Evolutionary conservation across 75 land plant genomes (phyloP).

Genomic region (Sequoia sempervirens): DNA sequence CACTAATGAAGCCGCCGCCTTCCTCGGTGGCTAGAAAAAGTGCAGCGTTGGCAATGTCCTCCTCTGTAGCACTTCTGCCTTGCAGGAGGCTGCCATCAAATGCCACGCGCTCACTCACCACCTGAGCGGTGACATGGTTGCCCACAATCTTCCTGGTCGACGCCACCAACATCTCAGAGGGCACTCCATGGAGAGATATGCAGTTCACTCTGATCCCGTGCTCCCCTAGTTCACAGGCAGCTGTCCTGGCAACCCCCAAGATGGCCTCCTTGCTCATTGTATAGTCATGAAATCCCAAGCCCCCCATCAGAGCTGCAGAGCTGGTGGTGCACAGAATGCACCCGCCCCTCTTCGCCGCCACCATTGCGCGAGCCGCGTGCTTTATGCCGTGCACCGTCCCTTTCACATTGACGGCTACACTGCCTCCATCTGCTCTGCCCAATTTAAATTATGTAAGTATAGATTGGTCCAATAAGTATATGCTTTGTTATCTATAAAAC

Average conservation of each 20-base stretch:
- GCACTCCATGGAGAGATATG: conserved; percentile 52
- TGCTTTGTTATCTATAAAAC: too few species aligned
- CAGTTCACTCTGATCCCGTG: conserved; percentile 64
- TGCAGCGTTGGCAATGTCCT: conserved; percentile 33
- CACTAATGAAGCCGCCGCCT: conserved; percentile 26
- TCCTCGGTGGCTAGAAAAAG: conserved; percentile 45
- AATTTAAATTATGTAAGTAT: too few species aligned
- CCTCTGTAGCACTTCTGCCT: conserved; percentile 18
- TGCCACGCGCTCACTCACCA: conserved; percentile 17
- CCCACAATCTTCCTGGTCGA: conserved; percentile 13
- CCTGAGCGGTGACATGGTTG: conserved; percentile 14
- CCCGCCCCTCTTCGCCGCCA: conserved; percentile 29
- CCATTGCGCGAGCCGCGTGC: conserved; percentile 65
- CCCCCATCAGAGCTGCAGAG: conserved; percentile 51
- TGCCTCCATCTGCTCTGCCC: too few species aligned
- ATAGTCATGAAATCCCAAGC: conserved; percentile 43
- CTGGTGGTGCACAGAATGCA: conserved; percentile 52
- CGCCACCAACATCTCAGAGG: conserved; percentile 37
- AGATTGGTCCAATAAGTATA: too few species aligned
- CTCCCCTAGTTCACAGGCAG: conserved; percentile 43
- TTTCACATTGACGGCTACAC: conserved; percentile 34
- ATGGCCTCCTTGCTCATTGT: conserved; percentile 48
- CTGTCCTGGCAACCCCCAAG: conserved; percentile 29
- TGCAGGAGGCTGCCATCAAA: conserved; percentile 21
- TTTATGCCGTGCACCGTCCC: conserved; percentile 64